These are phyloP conservation scores for Penicillium paradoxum DNA, from an alignment of 495 filamentous ascomycete genomes.

Conservation along the genomic window DNA sequence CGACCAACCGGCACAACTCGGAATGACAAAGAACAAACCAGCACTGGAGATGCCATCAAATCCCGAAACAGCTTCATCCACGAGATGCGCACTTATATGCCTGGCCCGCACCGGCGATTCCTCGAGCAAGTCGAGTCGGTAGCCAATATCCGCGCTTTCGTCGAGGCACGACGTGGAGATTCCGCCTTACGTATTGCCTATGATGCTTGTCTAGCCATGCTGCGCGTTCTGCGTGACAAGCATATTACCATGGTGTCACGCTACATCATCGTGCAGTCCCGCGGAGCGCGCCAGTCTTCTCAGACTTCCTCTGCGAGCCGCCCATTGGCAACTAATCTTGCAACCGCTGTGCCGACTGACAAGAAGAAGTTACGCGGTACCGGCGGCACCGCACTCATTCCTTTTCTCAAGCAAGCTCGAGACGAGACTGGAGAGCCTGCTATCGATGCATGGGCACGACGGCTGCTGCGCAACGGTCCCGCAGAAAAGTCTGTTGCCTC, in stretches of 20 bases:
- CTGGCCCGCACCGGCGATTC: conserved; percentile 84
- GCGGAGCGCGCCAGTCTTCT: conserved; percentile 47
- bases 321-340: conserved; percentile 58
- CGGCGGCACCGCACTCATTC: conserved; percentile 86
- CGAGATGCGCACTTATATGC: conserved; percentile 98
- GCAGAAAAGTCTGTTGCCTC: conserved; percentile 33
- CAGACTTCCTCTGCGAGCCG: conserved; percentile 40
- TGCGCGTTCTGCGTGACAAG: conserved; percentile 84
- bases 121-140: conserved; percentile 72
- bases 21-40: conserved; percentile 15
- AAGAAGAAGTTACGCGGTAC: conserved; percentile 75
- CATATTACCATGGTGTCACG: conserved; percentile 95
- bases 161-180: conserved; percentile 59
- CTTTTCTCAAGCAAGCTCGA: conserved; percentile 89
- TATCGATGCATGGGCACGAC: conserved; percentile 73
- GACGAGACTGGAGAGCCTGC: conserved; percentile 95
- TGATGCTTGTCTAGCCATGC: conserved; percentile 86
- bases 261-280: conserved; percentile 76
- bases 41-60: conserved; percentile 14
- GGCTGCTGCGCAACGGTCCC: conserved; percentile 61
- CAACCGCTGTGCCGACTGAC: conserved; percentile 45
- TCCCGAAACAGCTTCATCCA: conserved; percentile 81
- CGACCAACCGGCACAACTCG: conserved; percentile 75
- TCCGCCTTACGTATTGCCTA: conserved; percentile 70
- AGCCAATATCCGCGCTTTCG: conserved; percentile 85